phyloP scores from a whole-genome alignment of 345 rosid genomes.

The Heritiera fomes region DNA sequence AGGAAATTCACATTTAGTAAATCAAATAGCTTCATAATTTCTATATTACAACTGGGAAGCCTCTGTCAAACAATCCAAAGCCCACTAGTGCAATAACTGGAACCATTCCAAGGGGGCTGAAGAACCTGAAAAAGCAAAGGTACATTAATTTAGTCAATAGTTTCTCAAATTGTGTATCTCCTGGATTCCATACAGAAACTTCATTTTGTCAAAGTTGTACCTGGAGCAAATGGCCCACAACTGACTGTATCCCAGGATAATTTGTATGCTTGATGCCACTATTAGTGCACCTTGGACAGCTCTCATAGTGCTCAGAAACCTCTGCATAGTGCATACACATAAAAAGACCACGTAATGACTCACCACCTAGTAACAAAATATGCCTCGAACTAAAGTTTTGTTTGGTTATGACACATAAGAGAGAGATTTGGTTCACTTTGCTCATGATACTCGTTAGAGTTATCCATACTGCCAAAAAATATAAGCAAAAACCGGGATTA shows the following conservation, averaged over 20 bases:
- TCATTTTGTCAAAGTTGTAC: constrained; percentile 32
- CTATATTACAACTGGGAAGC: constrained; percentile 70
- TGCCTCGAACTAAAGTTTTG: not conserved
- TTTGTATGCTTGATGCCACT: constrained; percentile 93
- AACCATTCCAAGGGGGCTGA: constrained; percentile 97
- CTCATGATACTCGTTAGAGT: not conserved
- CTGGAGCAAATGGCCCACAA: constrained; percentile 96
- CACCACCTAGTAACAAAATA: not conserved
- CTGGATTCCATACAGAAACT: not conserved
- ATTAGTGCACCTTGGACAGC: constrained; percentile 98
- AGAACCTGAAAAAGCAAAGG: constrained; percentile 60
- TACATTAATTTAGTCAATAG: not conserved
- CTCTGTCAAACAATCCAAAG: constrained; percentile 94
- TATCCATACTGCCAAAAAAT: not conserved
- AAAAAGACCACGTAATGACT: constrained; percentile 1
- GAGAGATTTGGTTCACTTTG: not conserved
- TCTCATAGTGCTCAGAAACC: constrained; percentile 89
- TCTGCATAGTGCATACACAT: constrained; percentile 53
- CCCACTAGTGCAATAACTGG: constrained; percentile 92
- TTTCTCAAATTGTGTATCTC: not conserved
- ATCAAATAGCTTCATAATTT: not conserved
- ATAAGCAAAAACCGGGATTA: not conserved
- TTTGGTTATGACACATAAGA: not conserved
- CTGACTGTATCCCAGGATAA: constrained; percentile 91
- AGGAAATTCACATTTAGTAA: not conserved